These are phyloP conservation scores for Balakata baccata DNA, from an alignment of 345 rosid species.

Conservation along the genomic window DNA sequence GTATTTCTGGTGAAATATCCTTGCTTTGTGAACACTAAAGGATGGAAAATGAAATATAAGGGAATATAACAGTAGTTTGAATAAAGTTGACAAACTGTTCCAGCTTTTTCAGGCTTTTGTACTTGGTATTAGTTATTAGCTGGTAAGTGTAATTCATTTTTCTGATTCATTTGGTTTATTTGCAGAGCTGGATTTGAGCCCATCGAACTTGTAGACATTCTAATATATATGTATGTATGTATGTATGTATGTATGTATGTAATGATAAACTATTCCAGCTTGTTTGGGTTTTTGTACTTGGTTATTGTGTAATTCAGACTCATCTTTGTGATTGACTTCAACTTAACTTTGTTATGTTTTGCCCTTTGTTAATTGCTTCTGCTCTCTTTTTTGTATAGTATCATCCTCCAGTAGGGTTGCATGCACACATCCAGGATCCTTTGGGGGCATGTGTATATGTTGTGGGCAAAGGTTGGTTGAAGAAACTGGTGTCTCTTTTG, in stretches of 20 bases:
- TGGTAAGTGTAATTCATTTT: no score
- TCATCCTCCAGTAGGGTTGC: conserved; percentile 37
- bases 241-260: no score
- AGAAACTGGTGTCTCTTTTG: conserved; percentile 66
- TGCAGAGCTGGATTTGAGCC: neutral
- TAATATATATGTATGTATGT: neutral
- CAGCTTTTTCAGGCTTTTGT: neutral
- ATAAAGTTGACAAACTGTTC: neutral
- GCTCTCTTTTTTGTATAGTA: conserved; percentile 34
- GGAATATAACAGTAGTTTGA: neutral
- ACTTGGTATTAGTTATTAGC: neutral
- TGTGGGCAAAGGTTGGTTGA: conserved; percentile 65
- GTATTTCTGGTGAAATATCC: neutral
- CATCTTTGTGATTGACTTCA: no score
- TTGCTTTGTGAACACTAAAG: neutral
- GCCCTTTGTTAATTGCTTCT: neutral
- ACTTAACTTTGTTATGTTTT: neutral
- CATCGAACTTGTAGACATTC: neutral
- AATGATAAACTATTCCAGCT: no score
- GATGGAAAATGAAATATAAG: neutral
- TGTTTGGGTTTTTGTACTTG: no score
- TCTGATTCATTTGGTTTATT: neutral
- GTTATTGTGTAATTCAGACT: no score
- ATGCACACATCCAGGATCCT: conserved; percentile 78
- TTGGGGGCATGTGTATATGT: conserved; percentile 58